These are phyloP conservation scores for Hylodesmum podocarpum DNA, from an alignment of 306 rosid genomes.

Conservation along the genomic window DNA sequence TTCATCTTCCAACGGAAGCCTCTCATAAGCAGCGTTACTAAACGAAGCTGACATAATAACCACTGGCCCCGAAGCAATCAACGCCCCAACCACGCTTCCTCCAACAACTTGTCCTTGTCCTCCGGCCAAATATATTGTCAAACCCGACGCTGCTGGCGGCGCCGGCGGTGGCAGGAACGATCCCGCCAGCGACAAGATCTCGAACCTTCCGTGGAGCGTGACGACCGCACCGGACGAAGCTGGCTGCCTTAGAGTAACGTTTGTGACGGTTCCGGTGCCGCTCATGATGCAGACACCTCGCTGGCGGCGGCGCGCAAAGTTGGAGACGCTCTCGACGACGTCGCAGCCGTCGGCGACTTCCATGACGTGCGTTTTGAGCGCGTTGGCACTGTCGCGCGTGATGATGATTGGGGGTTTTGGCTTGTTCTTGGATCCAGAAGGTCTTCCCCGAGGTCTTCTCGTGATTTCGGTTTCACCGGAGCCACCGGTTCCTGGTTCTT, in stretches of 20 bases:
- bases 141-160: constrained; percentile 76
- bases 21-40: constrained; percentile 95
- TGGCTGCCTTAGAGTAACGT: constrained; percentile 83
- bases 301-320: constrained; percentile 86
- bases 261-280: constrained; percentile 88
- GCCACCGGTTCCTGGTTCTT: constrained; percentile 31
- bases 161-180: constrained; percentile 94
- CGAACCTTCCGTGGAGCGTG: constrained; percentile 83
- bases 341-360: constrained; percentile 92
- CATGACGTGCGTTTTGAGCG: constrained; percentile 90
- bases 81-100: constrained; percentile 79
- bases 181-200: constrained; percentile 83
- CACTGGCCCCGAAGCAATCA: constrained; percentile 83
- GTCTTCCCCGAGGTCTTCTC: constrained; percentile 82
- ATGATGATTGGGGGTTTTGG: constrained; percentile 97
- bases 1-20: constrained; percentile 92
- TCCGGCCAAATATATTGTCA: constrained; percentile 84
- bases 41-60: constrained; percentile 95
- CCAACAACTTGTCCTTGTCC: constrained; percentile 98
- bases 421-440: constrained; percentile 95
- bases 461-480: constrained; percentile 54
- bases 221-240: constrained; percentile 84
- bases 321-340: constrained; percentile 75
- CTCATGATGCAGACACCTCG: constrained; percentile 93
- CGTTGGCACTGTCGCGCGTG: constrained; percentile 93